Base-by-base conservation (phyloP, 306 rosid species). In the Cucumis cinereus region DNA sequence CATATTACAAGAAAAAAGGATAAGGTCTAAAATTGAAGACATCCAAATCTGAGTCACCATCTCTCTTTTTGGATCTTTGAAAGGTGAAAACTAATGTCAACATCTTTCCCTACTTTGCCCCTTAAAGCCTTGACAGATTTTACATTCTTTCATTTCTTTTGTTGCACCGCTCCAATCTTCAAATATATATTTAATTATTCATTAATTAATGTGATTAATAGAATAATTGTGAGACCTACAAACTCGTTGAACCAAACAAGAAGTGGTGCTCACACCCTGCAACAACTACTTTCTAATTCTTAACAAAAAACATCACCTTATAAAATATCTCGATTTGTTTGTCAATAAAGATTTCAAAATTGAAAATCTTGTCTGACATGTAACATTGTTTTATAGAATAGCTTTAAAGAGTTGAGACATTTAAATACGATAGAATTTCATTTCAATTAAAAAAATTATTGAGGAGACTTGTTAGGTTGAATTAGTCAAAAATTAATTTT, bases 1-100 rank as follows among this genome's bases (percentile, higher is more conserved):
- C 77, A 73, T 53, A 53, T 73, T 73, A 73, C 63, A 55, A 73
- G 77, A 22, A 53, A 73, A 24, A 30, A 30, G 63, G 77, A 73
- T 73, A 73, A 73, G 77, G 75, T 69, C 57, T 47, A 23, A 45
- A 69, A 10, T 69, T 45, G 75, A 53, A 73, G 77, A 54, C 77
- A 73, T 53, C 77, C 77, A 73, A 28, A 73, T 73, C 77, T 55
- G 77, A 73, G 77, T 73, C 77, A 73, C 16, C 77, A 52, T 62
- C 36, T 19, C 59, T 72, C 59, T 72, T 50, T 72, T 22, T 23
- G 13, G 33, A 71, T 71, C 14, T 28, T 72, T 64, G 52, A 45
- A 45, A 13, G 4, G 14, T 36, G 36, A 19, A 70, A 70, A 41
- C 75, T 47, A 22, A 43, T 47, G 76, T 71, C 76, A 71, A 71